Percentiles rank a stretch among this genome's conserved stretches.
phyloP scores from a whole-genome alignment of 2,329 filamentous ascomycete species.

The Xylariaceae sp. region DNA sequence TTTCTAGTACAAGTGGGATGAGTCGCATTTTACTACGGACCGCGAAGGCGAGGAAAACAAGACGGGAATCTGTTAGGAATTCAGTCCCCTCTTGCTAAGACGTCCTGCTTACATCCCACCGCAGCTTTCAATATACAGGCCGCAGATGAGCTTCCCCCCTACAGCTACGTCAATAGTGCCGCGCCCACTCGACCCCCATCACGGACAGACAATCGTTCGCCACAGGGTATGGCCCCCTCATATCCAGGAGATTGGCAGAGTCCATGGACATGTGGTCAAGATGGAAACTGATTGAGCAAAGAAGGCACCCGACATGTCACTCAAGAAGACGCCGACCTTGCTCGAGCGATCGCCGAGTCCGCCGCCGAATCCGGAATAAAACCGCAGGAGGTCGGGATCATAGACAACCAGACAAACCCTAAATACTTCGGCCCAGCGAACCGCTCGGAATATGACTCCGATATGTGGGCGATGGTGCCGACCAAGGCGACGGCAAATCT shows the following conservation, averaged over 20 bases:
- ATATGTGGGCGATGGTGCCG: constrained; percentile 56
- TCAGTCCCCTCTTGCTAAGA: background rate
- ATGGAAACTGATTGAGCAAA: constrained; percentile 26
- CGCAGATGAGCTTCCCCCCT: constrained; percentile 38
- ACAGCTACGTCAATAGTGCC: constrained; percentile 36
- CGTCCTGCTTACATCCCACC: constrained; percentile 11
- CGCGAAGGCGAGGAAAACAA: constrained; percentile 45
- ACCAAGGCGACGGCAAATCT: constrained; percentile 26
- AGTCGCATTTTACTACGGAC: constrained; percentile 46
- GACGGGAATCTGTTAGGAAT: constrained; percentile 40
- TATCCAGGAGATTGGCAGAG: too few species aligned
- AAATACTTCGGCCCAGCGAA: constrained; percentile 56
- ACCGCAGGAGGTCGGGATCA: constrained; percentile 48
- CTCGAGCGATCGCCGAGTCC: constrained; percentile 52
- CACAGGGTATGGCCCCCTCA: constrained; percentile 47
- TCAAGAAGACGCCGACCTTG: constrained; percentile 51
- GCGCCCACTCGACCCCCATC: constrained; percentile 60
- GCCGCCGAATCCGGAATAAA: constrained; percentile 45
- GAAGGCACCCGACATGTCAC: constrained; percentile 33
- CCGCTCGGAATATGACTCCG: constrained; percentile 47
- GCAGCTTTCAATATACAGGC: constrained; percentile 53
- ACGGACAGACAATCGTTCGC: constrained; percentile 51
- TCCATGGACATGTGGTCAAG: constrained; percentile 18
- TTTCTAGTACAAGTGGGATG: constrained; percentile 49
- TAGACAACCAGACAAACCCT: constrained; percentile 34